Evolutionary conservation across 2,329 filamentous ascomycete genomes (phyloP).

Genomic region (Talaromyces sp.): DNA sequence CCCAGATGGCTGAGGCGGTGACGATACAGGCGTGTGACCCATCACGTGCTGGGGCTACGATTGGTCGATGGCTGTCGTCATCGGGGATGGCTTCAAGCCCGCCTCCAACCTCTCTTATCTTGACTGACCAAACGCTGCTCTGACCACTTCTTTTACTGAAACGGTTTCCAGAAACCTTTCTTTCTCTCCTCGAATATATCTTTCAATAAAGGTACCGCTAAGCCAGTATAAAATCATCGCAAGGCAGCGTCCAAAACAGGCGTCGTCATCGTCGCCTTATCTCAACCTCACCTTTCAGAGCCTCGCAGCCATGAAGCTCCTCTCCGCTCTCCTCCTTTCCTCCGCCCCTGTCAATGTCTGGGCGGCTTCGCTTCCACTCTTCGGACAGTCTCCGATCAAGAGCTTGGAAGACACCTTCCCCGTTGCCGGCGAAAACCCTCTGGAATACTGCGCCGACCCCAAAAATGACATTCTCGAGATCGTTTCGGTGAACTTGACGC

Average conservation of each 20-base stretch:
- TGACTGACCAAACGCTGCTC: background rate
- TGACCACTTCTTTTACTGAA: background rate
- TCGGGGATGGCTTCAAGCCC: conserved; percentile 13
- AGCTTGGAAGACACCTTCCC: conserved; percentile 54
- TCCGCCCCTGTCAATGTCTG: conserved; percentile 46
- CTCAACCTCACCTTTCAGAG: conserved; percentile 1
- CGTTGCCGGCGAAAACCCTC: conserved; percentile 80
- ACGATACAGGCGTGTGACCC: conserved; percentile 14
- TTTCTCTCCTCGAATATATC: background rate
- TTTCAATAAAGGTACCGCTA: no score
- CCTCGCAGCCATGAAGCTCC: conserved; percentile 40
- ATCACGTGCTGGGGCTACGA: conserved; percentile 13
- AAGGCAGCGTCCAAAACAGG: background rate
- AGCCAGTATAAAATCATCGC: background rate
- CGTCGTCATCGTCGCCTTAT: conserved; percentile 6
- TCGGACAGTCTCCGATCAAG: conserved; percentile 51
- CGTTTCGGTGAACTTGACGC: conserved; percentile 71
- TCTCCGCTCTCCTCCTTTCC: conserved; percentile 42
- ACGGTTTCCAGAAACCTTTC: background rate
- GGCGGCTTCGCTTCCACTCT: conserved; percentile 46
- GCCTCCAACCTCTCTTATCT: conserved; percentile 5
- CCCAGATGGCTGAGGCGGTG: conserved; percentile 1
- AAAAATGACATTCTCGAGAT: conserved; percentile 69
- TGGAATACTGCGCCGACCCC: conserved; percentile 73
- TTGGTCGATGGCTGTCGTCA: conserved; percentile 18